phyloP scores from a whole-genome alignment of 768 basidiomycete species.

The Mycena vulgaris region DNA sequence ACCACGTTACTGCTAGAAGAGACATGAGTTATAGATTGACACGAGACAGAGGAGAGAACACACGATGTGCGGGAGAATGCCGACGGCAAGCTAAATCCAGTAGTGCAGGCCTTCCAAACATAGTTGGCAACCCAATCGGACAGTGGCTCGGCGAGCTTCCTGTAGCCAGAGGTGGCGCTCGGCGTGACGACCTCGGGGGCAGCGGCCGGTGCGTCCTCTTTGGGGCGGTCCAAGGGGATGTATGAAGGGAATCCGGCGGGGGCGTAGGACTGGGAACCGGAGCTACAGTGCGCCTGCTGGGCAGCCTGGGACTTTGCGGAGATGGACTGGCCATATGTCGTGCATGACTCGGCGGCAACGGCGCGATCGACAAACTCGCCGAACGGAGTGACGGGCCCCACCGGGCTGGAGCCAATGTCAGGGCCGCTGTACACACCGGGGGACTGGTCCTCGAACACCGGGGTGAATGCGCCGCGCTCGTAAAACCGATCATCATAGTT shows the following conservation, averaged over 20 bases:
- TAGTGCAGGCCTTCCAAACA: conserved; percentile 88
- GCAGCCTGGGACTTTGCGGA: conserved; percentile 42
- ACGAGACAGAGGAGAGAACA: conserved; percentile 35
- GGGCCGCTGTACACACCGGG: conserved; percentile 66
- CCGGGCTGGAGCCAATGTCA: conserved; percentile 75
- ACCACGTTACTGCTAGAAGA: conserved; percentile 48
- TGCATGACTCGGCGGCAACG: conserved; percentile 59
- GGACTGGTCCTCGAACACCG: conserved; percentile 76
- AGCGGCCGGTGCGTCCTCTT: conserved; percentile 53
- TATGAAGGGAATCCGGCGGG: conserved; percentile 42
- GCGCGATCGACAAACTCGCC: conserved; percentile 83
- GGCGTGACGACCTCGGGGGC: conserved; percentile 63
- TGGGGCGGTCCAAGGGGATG: conserved; percentile 51
- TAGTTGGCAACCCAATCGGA: conserved; percentile 86
- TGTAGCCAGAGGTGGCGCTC: conserved; percentile 71
- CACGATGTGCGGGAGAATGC: conserved; percentile 70
- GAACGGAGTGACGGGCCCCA: conserved; percentile 84
- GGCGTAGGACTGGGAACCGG: conserved; percentile 39
- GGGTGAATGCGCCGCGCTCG: conserved; percentile 68
- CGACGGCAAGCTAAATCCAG: conserved; percentile 73
- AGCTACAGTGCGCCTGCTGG: conserved; percentile 31
- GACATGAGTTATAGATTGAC: conserved; percentile 24
- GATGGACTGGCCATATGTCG: conserved; percentile 36
- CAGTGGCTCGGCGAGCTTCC: conserved; percentile 82
- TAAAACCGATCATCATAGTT: conserved; percentile 49